Percentiles rank a stretch among this genome's conserved stretches.
phyloP scores from a whole-genome alignment of 2,329 filamentous ascomycete species.

The Aspergillus piperis region DNA sequence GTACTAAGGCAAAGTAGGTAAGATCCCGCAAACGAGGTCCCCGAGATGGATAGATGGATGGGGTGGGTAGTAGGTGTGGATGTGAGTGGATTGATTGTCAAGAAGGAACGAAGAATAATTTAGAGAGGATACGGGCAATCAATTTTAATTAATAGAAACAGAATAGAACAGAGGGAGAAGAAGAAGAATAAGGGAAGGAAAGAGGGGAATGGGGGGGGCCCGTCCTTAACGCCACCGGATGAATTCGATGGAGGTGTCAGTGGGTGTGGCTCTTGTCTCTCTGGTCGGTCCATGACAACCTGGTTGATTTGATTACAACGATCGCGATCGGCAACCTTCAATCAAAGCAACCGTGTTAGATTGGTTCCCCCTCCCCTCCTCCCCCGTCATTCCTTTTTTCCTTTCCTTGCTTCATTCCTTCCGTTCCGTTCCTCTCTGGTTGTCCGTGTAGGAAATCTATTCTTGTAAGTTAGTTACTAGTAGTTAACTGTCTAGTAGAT shows the following conservation, averaged over 20 bases:
- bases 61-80: not conserved
- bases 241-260: not conserved
- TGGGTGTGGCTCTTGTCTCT: too few relatives aligned
- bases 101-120: not conserved
- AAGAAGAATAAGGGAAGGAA: not conserved
- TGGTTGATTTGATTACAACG: slow-evolving; percentile 21
- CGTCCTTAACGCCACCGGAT: not conserved
- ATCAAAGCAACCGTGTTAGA: slow-evolving; percentile 26
- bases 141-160: not conserved
- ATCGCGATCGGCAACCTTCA: slow-evolving; percentile 32
- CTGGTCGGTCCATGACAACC: slow-evolving; percentile 1
- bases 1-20: not conserved
- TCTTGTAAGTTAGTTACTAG: too few relatives aligned
- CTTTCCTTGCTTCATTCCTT: too few relatives aligned
- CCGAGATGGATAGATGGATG: slow-evolving; percentile 10
- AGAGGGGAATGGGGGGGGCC: not conserved
- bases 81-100: not conserved
- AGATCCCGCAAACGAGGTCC: slow-evolving; percentile 14
- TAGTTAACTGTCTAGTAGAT: too few relatives aligned
- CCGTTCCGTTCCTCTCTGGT: too few relatives aligned
- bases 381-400: not conserved
- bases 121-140: not conserved
- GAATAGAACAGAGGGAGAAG: not conserved
- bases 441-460: too few relatives aligned
- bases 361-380: not conserved